A percentile compares a stretch with the other conserved stretches of the same genome.
These are phyloP conservation scores for Perkinsus marinus DNA, from an alignment of 169 alveolate species.

Conservation along the genomic window DNA sequence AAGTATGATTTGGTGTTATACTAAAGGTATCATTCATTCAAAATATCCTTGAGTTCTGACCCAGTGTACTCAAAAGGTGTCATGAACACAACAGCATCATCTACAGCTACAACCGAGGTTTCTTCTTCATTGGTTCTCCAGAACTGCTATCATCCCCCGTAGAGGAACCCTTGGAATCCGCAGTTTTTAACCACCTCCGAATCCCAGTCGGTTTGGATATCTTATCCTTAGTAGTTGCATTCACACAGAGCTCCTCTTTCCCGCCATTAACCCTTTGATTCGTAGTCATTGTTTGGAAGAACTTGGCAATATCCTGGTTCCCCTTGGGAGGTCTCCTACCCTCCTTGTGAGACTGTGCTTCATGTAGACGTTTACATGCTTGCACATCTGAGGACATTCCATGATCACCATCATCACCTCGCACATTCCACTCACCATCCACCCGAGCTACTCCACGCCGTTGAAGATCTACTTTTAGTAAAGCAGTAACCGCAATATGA, in stretches of 20 bases:
- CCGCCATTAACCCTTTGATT: background rate
- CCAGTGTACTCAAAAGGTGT: too few relatives aligned
- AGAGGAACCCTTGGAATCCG: too few relatives aligned
- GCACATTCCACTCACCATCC: background rate
- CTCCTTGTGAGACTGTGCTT: background rate
- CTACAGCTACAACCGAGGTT: too few relatives aligned
- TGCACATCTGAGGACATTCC: background rate
- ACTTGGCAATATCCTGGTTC: background rate
- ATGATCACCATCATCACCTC: background rate
- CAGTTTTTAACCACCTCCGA: background rate
- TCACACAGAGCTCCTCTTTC: too few relatives aligned
- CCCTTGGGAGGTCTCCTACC: background rate
- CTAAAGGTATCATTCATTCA: too few relatives aligned
- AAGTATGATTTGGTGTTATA: too few relatives aligned
- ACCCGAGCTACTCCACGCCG: background rate
- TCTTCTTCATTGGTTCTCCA: too few relatives aligned
- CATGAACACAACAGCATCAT: too few relatives aligned
- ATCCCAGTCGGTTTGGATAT: background rate
- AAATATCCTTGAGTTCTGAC: too few relatives aligned
- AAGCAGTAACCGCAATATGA: background rate
- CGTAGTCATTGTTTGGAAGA: background rate
- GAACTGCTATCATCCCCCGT: too few relatives aligned
- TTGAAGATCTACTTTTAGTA: background rate
- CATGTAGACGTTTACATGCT: background rate
- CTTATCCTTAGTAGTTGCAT: background rate